Evolutionary conservation across 306 rosid genomes (phyloP), one percentile per base, ranked within the genome.

Genomic region (Inga oerstediana): DNA sequence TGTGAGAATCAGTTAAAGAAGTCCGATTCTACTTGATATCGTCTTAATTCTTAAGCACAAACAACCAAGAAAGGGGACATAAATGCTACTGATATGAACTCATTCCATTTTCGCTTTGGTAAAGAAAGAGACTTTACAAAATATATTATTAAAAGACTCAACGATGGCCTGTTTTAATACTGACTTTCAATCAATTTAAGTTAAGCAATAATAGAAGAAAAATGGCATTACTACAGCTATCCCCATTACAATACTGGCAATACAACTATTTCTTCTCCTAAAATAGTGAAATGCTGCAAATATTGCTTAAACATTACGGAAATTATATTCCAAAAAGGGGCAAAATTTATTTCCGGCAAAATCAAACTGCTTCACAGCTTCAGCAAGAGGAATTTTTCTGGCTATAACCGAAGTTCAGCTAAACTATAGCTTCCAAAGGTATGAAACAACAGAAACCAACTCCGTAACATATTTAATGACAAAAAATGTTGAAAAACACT

Each of bases 1-100:
- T 43, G 79, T 46, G 56, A 22, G 76, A 43, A 44, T 72, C 34
- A n/a, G 75, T 44, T 43, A 41, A 70, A 37, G 76, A 44, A 72
- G 37, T 22, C 54, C 4, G 19, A 20, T 69, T 69, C 15, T 19
- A 17, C 8, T 43, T 69, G 74, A 20, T 41, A 41, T 15, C 72
- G 35, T 48, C 52, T 12, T 39, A 39, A 39, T 5, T 69, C 73
- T 35, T 22, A 37, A 43, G 72, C 27, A 10, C 72, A 76, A 48
- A 64, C 59, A 51, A 27, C 51, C 32, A 22, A 22, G 34, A 34
- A n/a, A 22, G 34, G 8, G 35, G 14, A 59, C 35, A 45, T 39
- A 4, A 54, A 13, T 9, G 34, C 75, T 6, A 27, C 11, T 15
- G 43, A 30, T 3, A 41, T 39, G 35, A 59, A 74, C 13, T 35